These are phyloP conservation scores for Penicillium sp. DNA, from an alignment of 2,329 filamentous ascomycete species.

Conservation along the genomic window DNA sequence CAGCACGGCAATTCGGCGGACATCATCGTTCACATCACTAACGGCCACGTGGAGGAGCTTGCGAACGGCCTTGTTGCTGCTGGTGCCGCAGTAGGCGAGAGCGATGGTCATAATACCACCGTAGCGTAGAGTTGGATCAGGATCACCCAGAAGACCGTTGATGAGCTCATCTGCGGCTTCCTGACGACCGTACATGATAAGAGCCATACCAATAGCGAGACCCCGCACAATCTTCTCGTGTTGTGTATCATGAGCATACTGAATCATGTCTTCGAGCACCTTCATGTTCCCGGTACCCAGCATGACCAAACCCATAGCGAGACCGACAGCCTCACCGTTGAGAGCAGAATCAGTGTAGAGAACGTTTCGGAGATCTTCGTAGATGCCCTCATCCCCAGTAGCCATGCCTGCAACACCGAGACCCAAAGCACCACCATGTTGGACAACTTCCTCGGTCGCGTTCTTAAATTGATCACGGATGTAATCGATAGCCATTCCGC, in stretches of 20 bases:
- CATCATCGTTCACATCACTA: slow-evolving; percentile 97
- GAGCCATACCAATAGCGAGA: slow-evolving; percentile 91
- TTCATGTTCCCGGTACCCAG: slow-evolving; percentile 94
- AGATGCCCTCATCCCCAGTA: slow-evolving; percentile 86
- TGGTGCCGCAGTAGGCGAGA: slow-evolving; percentile 93
- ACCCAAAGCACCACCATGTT: slow-evolving; percentile 93
- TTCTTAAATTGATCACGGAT: slow-evolving; percentile 56
- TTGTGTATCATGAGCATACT: slow-evolving; percentile 95
- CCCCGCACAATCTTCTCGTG: slow-evolving; percentile 99
- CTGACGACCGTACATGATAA: slow-evolving; percentile 97
- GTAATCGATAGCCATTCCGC: slow-evolving; percentile 72
- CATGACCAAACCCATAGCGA: slow-evolving; percentile 98
- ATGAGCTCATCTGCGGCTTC: slow-evolving; percentile 95
- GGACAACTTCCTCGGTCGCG: slow-evolving; percentile 76
- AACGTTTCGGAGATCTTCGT: slow-evolving; percentile 86
- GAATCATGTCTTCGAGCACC: slow-evolving; percentile 94
- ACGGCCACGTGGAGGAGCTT: slow-evolving; percentile 95
- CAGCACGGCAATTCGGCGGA: slow-evolving; percentile 94
- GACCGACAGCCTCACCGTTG: slow-evolving; percentile 93
- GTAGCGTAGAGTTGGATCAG: slow-evolving; percentile 91
- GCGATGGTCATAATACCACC: slow-evolving; percentile 99
- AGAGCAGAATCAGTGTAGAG: slow-evolving; percentile 93
- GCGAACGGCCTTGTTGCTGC: slow-evolving; percentile 97
- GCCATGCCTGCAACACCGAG: slow-evolving; percentile 98
- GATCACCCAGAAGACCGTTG: slow-evolving; percentile 88